These are phyloP conservation scores for Kazachstania bromeliacearum DNA, from an alignment of 805 yeast genomes.

Conservation along the genomic window DNA sequence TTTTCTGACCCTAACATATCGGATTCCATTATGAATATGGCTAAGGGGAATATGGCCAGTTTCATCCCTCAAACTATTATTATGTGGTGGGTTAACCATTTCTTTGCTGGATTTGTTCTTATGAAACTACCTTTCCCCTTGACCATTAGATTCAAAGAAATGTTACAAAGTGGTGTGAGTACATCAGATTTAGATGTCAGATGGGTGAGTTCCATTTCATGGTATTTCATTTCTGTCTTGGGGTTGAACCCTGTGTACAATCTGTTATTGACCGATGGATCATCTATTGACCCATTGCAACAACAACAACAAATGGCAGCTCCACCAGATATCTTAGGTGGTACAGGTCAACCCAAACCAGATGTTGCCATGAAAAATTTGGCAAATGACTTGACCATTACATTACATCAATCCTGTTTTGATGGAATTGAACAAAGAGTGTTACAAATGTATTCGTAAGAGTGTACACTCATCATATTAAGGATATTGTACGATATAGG, in stretches of 20 bases:
- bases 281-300: slow-evolving; percentile 17
- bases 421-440: slow-evolving; percentile 57
- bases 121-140: slow-evolving; percentile 88
- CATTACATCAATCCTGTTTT: slow-evolving; percentile 44
- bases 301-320: slow-evolving; percentile 21
- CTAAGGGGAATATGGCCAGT: slow-evolving; percentile 73
- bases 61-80: slow-evolving; percentile 86
- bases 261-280: slow-evolving; percentile 29
- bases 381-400: slow-evolving; percentile 64
- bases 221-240: slow-evolving; percentile 85
- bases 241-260: slow-evolving; percentile 77
- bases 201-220: slow-evolving; percentile 88
- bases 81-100: slow-evolving; percentile 93
- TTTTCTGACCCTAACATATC: slow-evolving; percentile 60
- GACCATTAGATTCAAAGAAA: slow-evolving; percentile 79
- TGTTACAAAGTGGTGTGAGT: slow-evolving; percentile 81
- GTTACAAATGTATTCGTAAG: slow-evolving; percentile 14
- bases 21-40: slow-evolving; percentile 66
- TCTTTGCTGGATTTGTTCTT: slow-evolving; percentile 83
- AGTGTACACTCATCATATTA: too few relatives aligned
- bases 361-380: slow-evolving; percentile 57
- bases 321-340: slow-evolving; percentile 11
- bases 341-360: slow-evolving; percentile 54
- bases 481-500: too few relatives aligned
- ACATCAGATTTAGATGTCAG: slow-evolving; percentile 81